These are phyloP conservation scores for Lasiodiplodia hormozganensis DNA, from an alignment of 2,329 filamentous ascomycete species.

Conservation along the genomic window DNA sequence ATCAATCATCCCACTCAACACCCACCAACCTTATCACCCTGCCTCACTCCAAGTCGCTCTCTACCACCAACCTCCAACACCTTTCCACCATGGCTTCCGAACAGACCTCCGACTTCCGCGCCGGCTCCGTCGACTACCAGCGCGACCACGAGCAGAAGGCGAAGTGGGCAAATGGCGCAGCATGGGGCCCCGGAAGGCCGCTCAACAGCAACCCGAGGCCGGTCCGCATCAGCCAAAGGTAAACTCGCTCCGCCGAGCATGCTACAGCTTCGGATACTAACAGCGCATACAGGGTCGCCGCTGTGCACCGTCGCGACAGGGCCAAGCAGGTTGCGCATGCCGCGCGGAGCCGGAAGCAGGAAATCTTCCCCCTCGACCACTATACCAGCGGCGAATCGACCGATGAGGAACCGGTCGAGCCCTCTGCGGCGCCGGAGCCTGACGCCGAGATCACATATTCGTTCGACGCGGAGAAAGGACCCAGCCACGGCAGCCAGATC, in stretches of 20 bases:
- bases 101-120: slow-evolving; percentile 61
- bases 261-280: not conserved
- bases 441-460: slow-evolving; percentile 61
- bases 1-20: slow-evolving; percentile 23
- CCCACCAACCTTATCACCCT: slow-evolving; percentile 30
- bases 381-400: slow-evolving; percentile 50
- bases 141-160: slow-evolving; percentile 57
- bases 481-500: slow-evolving; percentile 63
- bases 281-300: not conserved
- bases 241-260: not conserved
- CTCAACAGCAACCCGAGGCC: slow-evolving; percentile 46
- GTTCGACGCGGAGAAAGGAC: slow-evolving; percentile 59
- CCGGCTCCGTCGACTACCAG: slow-evolving; percentile 59
- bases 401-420: slow-evolving; percentile 53
- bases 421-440: slow-evolving; percentile 51
- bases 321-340: slow-evolving; percentile 20
- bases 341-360: slow-evolving; percentile 45
- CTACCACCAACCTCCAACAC: slow-evolving; percentile 32
- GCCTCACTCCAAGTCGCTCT: slow-evolving; percentile 31
- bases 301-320: slow-evolving; percentile 23
- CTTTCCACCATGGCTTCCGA: slow-evolving; percentile 52
- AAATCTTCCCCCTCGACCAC: slow-evolving; percentile 38
- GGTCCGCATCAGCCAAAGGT: slow-evolving; percentile 38
- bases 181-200: slow-evolving; percentile 45
- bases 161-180: slow-evolving; percentile 59